These are phyloP conservation scores for Flaveria bidentis DNA, from an alignment of 129 eudicot genomes.

Conservation along the genomic window DNA sequence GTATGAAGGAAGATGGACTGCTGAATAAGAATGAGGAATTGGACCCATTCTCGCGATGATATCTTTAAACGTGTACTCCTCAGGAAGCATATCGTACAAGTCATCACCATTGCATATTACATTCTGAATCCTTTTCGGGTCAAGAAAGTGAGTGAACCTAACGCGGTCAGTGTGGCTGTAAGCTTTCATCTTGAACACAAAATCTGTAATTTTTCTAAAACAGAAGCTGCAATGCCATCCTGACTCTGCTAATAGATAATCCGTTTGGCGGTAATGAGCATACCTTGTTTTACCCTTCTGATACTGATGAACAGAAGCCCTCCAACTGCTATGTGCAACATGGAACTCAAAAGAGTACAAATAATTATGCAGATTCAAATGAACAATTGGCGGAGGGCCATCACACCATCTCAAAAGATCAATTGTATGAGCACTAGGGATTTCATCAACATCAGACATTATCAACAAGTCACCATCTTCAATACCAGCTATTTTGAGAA, in stretches of 20 bases:
- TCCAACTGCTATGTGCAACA: slow-evolving; percentile 52
- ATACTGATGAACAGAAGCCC: slow-evolving; percentile 70
- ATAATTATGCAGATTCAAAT: slow-evolving; percentile 57
- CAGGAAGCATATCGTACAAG: slow-evolving; percentile 77
- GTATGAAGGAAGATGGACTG: slow-evolving; percentile 63
- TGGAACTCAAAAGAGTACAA: slow-evolving; percentile 67
- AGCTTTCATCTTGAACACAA: slow-evolving; percentile 79
- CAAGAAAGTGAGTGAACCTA: slow-evolving; percentile 61
- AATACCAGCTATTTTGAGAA: slow-evolving; percentile 61
- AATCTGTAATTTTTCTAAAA: slow-evolving; percentile 57
- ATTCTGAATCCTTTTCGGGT: slow-evolving; percentile 63
- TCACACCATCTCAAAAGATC: slow-evolving; percentile 79
- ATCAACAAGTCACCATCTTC: slow-evolving; percentile 72
- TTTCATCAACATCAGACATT: slow-evolving; percentile 83
- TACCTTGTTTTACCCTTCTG: slow-evolving; percentile 60
- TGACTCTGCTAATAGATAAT: slow-evolving; percentile 55
- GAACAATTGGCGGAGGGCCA: slow-evolving; percentile 57
- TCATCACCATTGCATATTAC: slow-evolving; percentile 64
- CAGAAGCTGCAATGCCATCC: slow-evolving; percentile 92
- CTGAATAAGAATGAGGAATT: slow-evolving; percentile 69
- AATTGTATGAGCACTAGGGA: slow-evolving; percentile 71
- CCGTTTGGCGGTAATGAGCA: slow-evolving; percentile 66
- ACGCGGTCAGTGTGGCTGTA: slow-evolving; percentile 72
- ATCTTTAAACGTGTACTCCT: slow-evolving; percentile 72
- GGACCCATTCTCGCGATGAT: slow-evolving; percentile 72